Evolutionary conservation across 805 yeast genomes (phyloP), one percentile per base, ranked within the genome.

Genomic region (Cyberlindnera xylosilytica): DNA sequence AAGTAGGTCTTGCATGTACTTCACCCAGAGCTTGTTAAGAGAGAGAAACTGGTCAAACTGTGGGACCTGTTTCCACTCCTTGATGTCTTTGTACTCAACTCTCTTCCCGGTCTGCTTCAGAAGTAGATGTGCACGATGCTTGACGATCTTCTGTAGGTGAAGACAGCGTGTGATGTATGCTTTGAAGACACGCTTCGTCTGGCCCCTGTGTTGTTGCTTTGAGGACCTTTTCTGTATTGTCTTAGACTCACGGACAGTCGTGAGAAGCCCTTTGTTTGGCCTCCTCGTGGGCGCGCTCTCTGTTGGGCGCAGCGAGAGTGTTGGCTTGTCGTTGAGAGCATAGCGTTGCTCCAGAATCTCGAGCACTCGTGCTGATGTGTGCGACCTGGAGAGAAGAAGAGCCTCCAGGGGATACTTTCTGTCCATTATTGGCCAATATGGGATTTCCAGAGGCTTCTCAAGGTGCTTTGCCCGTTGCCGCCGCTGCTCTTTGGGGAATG

Each of bases 1-100:
- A 8, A 86, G 50, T 4, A 87, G 62, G 33, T 79, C 83, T 26
- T 63, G 66, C 36, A 82, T 78, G 57, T 89, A 89, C 15, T 64
- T 64, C n/a, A 73, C 70, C 97, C 97, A 89, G 20, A 89, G 65
- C n/a, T 56, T 55, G 56, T 83, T 72, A 63, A 87, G 65, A 2
- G 73, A 74, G 2, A 63, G 35, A 49, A 80, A 83, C 20, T 73
- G 73, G 30, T 71, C 76, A 53, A 71, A 81, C 20, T 62, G 50
- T n/a, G 65, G 72, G 37, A 62, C 44, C 2, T 54, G 26, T 5
- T 46, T 34, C 41, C 55, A 61, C 13, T 48, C 52, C 31, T 54
- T 44, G 2, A 63, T 52, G 6, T 44, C 50, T 1, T 45, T 42
- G 22, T 52, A 52, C 9, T 52, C 50, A 4, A 42, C 23, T 1